phyloP scores from a whole-genome alignment of 768 basidiomycete genomes.

The Hygrophoropsis aurantiaca region DNA sequence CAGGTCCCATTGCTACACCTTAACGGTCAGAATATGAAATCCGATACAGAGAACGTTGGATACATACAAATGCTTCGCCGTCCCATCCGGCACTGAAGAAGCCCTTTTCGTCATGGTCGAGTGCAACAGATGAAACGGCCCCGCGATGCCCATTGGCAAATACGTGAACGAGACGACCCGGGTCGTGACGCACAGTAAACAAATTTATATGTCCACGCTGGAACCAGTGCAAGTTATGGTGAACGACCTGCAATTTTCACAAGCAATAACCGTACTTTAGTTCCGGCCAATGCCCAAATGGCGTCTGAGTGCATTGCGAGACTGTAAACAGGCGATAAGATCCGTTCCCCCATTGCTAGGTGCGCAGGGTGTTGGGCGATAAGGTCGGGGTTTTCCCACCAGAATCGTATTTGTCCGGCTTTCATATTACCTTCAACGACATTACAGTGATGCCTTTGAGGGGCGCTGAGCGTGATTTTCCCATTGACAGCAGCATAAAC shows the following conservation, averaged over 20 bases:
- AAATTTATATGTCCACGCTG: slow-evolving; percentile 91
- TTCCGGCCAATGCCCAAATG: slow-evolving; percentile 88
- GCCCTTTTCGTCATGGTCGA: slow-evolving; percentile 80
- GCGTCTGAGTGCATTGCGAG: slow-evolving; percentile 91
- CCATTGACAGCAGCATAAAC: slow-evolving; percentile 88
- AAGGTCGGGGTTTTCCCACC: slow-evolving; percentile 78
- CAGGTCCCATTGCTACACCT: slow-evolving; percentile 91
- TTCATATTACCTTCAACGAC: slow-evolving; percentile 93
- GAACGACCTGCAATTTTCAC: slow-evolving; percentile 1
- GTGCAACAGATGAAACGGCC: slow-evolving; percentile 81
- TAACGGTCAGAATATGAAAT: slow-evolving; percentile 7
- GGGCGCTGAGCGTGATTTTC: slow-evolving; percentile 81
- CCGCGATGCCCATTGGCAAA: slow-evolving; percentile 71
- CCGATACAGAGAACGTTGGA: neutral
- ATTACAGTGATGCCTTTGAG: slow-evolving; percentile 84
- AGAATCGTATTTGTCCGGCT: slow-evolving; percentile 78
- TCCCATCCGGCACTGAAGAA: slow-evolving; percentile 96
- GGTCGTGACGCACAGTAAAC: slow-evolving; percentile 90
- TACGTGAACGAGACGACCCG: slow-evolving; percentile 73
- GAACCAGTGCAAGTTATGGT: slow-evolving; percentile 12
- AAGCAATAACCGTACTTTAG: slow-evolving; percentile 57
- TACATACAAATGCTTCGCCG: slow-evolving; percentile 77
- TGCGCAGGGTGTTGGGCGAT: slow-evolving; percentile 20
- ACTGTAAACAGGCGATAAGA: slow-evolving; percentile 80
- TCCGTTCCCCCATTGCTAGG: slow-evolving; percentile 47